phyloP scores from a whole-genome alignment of 2,329 filamentous ascomycete species.

The Phialophora verrucosa region DNA sequence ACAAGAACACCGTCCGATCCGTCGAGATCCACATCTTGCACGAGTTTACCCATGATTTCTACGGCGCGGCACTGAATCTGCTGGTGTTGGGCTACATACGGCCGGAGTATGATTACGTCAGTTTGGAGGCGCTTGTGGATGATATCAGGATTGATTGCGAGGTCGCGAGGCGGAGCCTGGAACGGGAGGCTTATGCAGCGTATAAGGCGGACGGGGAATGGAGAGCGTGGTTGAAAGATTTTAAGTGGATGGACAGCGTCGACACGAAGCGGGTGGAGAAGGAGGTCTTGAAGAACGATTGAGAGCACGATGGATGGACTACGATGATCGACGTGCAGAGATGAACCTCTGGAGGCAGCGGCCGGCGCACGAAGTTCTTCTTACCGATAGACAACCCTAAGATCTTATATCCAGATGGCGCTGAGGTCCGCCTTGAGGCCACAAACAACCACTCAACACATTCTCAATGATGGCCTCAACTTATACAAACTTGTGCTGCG shows the following conservation, averaged over 20 bases:
- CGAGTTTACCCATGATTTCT: conserved; percentile 72
- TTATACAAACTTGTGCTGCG: neutral
- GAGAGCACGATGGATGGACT: neutral
- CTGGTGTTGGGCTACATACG: conserved; percentile 86
- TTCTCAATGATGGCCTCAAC: neutral
- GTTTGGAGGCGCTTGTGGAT: conserved; percentile 78
- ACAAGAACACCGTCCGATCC: conserved; percentile 87
- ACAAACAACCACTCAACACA: neutral
- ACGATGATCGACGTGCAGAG: neutral
- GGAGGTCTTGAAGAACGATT: conserved; percentile 35
- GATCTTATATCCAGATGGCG: neutral
- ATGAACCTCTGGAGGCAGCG: neutral
- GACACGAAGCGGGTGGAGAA: conserved; percentile 42
- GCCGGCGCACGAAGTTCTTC: neutral
- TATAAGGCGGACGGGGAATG: conserved; percentile 52
- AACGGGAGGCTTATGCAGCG: conserved; percentile 63
- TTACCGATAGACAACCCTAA: neutral
- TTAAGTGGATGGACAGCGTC: conserved; percentile 42
- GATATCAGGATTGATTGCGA: conserved; percentile 91
- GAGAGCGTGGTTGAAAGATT: conserved; percentile 39
- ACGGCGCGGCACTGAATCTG: conserved; percentile 78
- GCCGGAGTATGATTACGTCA: conserved; percentile 86
- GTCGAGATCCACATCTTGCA: conserved; percentile 81
- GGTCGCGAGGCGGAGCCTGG: conserved; percentile 76
- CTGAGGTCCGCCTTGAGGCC: neutral